Conservation (phyloP, 2,329 filamentous ascomycete genomes). For the Trichoderma arundinaceum region DNA sequence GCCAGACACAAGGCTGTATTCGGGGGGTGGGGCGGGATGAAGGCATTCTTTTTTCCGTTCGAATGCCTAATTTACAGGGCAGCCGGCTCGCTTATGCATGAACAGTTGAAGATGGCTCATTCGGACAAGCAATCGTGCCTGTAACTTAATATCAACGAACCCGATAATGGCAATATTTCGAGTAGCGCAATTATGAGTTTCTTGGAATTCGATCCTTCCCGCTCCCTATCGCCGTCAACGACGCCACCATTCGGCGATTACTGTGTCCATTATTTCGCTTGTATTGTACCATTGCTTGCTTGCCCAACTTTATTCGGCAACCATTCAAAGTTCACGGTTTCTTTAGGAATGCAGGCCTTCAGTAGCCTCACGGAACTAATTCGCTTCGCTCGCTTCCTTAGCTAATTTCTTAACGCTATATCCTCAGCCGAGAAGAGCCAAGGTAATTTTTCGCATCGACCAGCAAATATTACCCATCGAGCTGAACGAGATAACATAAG, state of each 20-base stretch:
- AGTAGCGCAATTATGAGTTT: neutral
- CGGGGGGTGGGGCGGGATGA: neutral
- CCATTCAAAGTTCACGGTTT: neutral
- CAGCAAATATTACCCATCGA: neutral
- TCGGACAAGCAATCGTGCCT: neutral
- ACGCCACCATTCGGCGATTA: slow-evolving; percentile 11
- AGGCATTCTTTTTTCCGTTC: neutral
- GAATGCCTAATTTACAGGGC: neutral
- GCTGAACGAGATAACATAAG: neutral
- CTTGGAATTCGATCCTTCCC: slow-evolving; percentile 8
- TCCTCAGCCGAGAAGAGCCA: neutral
- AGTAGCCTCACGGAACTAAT: neutral
- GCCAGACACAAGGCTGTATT: neutral
- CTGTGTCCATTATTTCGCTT: neutral
- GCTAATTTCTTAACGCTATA: neutral
- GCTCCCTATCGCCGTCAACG: neutral
- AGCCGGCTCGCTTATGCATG: neutral
- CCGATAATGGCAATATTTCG: neutral
- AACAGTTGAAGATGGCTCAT: neutral
- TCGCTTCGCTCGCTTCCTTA: neutral
- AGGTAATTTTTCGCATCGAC: neutral
- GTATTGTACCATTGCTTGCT: neutral
- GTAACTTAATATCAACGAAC: neutral
- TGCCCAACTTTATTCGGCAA: neutral
- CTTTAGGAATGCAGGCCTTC: neutral